Evolutionary conservation across 306 rosid genomes (phyloP).

Genomic region (Neltuma alba): DNA sequence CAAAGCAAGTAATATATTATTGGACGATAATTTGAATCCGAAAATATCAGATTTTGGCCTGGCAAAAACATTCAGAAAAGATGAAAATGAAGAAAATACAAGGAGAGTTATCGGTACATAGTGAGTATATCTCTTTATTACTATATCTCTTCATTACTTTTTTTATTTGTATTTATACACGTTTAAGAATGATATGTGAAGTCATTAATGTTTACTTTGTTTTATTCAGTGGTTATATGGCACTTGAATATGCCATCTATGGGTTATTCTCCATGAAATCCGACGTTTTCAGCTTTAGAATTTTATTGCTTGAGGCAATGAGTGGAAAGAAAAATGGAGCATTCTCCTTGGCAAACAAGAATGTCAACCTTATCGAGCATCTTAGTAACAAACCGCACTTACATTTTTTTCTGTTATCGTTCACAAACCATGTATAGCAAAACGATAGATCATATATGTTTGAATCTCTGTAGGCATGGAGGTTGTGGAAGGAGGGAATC

Average conservation of each 20-base stretch:
- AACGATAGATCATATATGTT: too few species aligned
- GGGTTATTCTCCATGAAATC: neutral
- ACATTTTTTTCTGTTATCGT: too few species aligned
- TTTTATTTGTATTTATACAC: neutral
- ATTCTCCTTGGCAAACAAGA: neutral
- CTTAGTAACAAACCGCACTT: too few species aligned
- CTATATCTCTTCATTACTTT: neutral
- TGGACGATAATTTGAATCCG: neutral
- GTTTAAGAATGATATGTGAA: neutral
- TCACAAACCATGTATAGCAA: too few species aligned
- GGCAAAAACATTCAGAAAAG: neutral
- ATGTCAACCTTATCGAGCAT: neutral
- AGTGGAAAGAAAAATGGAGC: neutral
- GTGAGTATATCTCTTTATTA: neutral
- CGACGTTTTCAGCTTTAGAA: neutral
- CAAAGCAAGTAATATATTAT: neutral
- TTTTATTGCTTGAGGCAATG: neutral
- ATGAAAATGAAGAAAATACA: neutral
- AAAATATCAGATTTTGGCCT: neutral
- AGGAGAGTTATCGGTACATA: neutral
- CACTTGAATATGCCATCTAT: neutral
- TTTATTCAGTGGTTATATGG: neutral
- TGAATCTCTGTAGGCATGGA: constrained; percentile 32
- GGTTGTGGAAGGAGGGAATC: constrained; percentile 34
- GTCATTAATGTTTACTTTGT: neutral